Conservation (phyloP, 345 rosid species). For the Pseudoturritis turrita region DNA sequence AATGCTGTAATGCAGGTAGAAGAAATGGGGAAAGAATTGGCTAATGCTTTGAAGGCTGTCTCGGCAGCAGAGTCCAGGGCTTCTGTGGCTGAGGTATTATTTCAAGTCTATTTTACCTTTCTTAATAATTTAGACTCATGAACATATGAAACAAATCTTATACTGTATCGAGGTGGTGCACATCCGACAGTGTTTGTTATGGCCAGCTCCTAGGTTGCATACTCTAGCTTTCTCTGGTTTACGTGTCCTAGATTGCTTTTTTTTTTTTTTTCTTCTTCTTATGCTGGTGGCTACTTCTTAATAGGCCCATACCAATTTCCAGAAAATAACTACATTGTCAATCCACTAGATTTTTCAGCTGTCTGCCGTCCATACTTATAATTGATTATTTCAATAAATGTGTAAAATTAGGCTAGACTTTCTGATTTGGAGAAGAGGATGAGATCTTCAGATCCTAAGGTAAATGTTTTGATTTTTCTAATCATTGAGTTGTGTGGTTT, state of each 20-base stretch:
- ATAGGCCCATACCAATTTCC: no score
- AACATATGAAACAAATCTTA: not conserved
- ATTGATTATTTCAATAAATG: conserved; percentile 13
- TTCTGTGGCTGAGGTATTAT: conserved; percentile 74
- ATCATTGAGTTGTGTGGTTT: conserved; percentile 2
- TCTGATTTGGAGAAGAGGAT: conserved; percentile 69
- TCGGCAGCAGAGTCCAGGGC: conserved; percentile 86
- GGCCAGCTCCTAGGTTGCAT: not conserved
- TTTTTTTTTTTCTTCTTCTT: not conserved
- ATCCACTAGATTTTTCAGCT: conserved; percentile 5
- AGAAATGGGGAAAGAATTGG: conserved; percentile 72
- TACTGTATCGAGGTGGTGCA: conserved; percentile 1
- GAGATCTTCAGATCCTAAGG: conserved; percentile 60
- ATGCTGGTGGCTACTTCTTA: not conserved
- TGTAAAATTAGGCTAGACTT: conserved; percentile 55
- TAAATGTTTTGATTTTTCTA: conserved; percentile 23
- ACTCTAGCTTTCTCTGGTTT: not conserved
- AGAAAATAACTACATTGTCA: no score
- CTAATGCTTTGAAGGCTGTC: conserved; percentile 68
- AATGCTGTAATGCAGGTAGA: conserved; percentile 80
- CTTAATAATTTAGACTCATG: conserved; percentile 3
- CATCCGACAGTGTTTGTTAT: not conserved
- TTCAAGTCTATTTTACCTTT: conserved; percentile 12
- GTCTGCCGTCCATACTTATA: not conserved
- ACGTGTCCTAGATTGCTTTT: not conserved